Evolutionary conservation across 352 stramenopile species (phyloP), one percentile per base, ranked within the genome.

Genomic region (Phytophthora boehmeriae): DNA sequence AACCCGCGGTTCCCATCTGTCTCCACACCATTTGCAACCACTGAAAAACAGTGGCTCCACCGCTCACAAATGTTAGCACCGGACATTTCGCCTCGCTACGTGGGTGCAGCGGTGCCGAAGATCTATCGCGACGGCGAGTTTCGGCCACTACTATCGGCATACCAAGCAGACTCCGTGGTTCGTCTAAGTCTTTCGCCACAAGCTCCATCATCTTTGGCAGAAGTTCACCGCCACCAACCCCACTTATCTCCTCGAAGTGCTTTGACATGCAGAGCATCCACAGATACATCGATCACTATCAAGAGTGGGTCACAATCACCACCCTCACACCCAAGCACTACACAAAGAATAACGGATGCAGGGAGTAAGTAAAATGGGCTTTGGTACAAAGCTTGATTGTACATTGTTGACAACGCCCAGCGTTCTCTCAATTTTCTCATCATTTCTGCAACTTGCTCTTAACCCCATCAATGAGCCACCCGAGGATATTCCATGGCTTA

Each of bases 1-100:
- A 90, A 90, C 27, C 78, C 80, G 19, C 76, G 76, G 2, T 90
- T 90, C 35, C 80, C 80, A 17, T 90, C 80, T 0, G 68, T 88
- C n/a, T 67, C 78, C 13, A 73, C 75, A 8, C 75, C 75, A 11
- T 64, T 71, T 32, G 55, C 76, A 23, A 54, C n/a, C n/a, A n/a
- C 43, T 28, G 75, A 78, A 1, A 68, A 70, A 52, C 78, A 88
- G 63, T 90, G 80, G 80, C 74, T 80, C 36, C 72, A 76, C 45
- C 73, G 76, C 41, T 77, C 76, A 0, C 60, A 68, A 8, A 27
- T 90, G 34, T 51, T 90, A 5, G 72, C 76, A 1, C 80, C 78
- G 14, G 62, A 83, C 43, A 62, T 77, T 9, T 83, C 78, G 6
- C 78, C 80, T 2, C 72, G 80, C 14, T 88, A 88, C 54, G 42